Evolutionary conservation across 495 filamentous ascomycete genomes (phyloP).

Genomic region (Aspergillus steynii): DNA sequence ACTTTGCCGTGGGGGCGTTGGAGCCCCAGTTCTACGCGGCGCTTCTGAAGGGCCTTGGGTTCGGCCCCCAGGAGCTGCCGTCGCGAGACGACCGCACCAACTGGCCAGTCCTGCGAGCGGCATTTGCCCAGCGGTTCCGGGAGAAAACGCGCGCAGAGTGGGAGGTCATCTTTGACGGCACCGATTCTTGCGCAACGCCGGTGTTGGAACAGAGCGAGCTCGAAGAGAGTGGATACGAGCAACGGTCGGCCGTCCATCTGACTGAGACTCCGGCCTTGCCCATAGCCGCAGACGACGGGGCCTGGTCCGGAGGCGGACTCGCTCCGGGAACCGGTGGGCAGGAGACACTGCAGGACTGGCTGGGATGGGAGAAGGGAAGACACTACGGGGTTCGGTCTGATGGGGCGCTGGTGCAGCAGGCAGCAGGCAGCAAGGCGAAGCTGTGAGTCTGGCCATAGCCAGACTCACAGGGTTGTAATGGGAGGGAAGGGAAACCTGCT

Average conservation of each 20-base stretch:
- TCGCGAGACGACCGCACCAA: slow-evolving; percentile 52
- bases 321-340: slow-evolving; percentile 69
- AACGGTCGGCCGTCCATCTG: slow-evolving; percentile 72
- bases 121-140: slow-evolving; percentile 66
- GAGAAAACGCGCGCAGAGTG: slow-evolving; percentile 76
- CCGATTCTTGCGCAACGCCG: slow-evolving; percentile 89
- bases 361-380: slow-evolving; percentile 70
- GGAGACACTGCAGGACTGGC: slow-evolving; percentile 69
- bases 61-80: slow-evolving; percentile 55
- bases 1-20: slow-evolving; percentile 86
- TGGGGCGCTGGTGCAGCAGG: slow-evolving; percentile 46
- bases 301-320: slow-evolving; percentile 62
- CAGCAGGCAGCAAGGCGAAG: slow-evolving; percentile 16
- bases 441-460: slow-evolving; percentile 6
- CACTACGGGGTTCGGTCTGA: slow-evolving; percentile 64
- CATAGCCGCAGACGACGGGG: slow-evolving; percentile 58
- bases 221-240: slow-evolving; percentile 66
- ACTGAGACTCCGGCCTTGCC: slow-evolving; percentile 61
- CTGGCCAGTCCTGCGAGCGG: slow-evolving; percentile 63
- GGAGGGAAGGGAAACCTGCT: background rate
- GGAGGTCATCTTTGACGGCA: slow-evolving; percentile 83
- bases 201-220: slow-evolving; percentile 76
- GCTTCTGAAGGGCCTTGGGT: slow-evolving; percentile 63
- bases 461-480: background rate
- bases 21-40: slow-evolving; percentile 81